Evolutionary conservation across 805 yeast genomes (phyloP), one percentile per base, ranked within the genome.

Genomic region (Candida krabiensis): DNA sequence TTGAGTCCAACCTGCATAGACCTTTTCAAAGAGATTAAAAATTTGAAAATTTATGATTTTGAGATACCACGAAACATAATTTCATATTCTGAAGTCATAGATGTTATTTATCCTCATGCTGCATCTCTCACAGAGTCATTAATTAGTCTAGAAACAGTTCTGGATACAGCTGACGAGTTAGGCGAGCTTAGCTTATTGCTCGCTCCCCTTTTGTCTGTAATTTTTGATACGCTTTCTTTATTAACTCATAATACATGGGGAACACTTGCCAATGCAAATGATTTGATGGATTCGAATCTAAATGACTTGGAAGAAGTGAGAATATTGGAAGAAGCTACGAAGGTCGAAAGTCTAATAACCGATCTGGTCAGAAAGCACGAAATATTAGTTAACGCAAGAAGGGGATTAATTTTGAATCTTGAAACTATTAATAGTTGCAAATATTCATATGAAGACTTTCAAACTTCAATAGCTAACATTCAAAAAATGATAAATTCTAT

Each of bases 81-180:
- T 11, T 51, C 72, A 2, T 69, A 66, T 19, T 68, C 86, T 1
- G 68, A 76, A 30, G 71, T 68, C 21, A 66, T 80, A 2, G 67
- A 74, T 38, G 62, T 68, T 21, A 51, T 83, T 0, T 72, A 79
- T 35, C 87, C 90, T 0, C 70, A 71, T 44, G 82, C 85, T 0
- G 61, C 71, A 4, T 64, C 71, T 8, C 43, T 87, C 6, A 55
- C 61, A 4, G 90, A 84, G 40, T 70, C 77, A 6, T 35, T 83
- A 3, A 54, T 56, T 6, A 60, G 70, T 1, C 63, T 80, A 35
- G 55, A 64, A 33, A 11, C 24, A 2, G 21, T 46, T 8, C 2
- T 49, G 1, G 11, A 30, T 2, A 31, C 30, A 2, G 11, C 43
- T 2, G 51, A 49, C 11, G 52, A 59, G 5, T 64, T 76, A 0